A percentile compares a stretch with the other conserved stretches of the same genome.
phyloP scores from a whole-genome alignment of 2,329 filamentous ascomycete genomes.

The Penicillium sp. region DNA sequence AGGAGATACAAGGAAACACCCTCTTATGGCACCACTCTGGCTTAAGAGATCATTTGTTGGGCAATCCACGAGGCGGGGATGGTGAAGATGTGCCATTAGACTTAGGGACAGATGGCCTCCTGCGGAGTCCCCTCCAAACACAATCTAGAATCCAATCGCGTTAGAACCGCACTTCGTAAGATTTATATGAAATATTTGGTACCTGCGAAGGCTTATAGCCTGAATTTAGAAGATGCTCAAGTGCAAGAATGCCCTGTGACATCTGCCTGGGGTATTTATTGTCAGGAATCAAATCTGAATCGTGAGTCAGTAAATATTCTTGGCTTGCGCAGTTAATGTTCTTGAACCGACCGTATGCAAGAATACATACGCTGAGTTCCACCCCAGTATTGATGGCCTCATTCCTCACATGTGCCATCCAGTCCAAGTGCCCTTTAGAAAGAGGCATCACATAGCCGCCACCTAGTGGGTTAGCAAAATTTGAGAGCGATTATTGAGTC shows the following conservation, averaged over 20 bases:
- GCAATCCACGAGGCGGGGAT: constrained; percentile 48
- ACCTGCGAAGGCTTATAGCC: constrained; percentile 11
- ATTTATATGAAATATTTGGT: too few relatives aligned
- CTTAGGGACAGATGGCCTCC: constrained; percentile 24
- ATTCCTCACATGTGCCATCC: constrained; percentile 20
- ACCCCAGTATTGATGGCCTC: constrained; percentile 12
- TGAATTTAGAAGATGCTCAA: constrained; percentile 16
- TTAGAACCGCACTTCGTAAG: too few relatives aligned
- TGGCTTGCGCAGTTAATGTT: neutral
- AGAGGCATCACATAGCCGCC: constrained; percentile 30
- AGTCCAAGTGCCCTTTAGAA: constrained; percentile 22
- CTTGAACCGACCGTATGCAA: constrained; percentile 17
- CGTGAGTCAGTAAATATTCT: too few relatives aligned
- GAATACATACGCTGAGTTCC: constrained; percentile 15
- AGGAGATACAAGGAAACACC: constrained; percentile 23
- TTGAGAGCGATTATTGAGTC: neutral
- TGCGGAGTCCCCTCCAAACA: constrained; percentile 27
- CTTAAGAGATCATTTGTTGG: neutral
- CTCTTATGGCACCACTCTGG: neutral
- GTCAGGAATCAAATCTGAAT: constrained; percentile 21
- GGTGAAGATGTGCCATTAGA: constrained; percentile 36
- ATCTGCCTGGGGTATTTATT: constrained; percentile 24
- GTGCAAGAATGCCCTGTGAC: constrained; percentile 17
- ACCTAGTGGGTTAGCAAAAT: constrained; percentile 7
- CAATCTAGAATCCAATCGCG: too few relatives aligned